Evolutionary conservation across 2,329 filamentous ascomycete species (phyloP), one percentile per base, ranked within the genome.

Genomic region (Cordyceps cicadae): DNA sequence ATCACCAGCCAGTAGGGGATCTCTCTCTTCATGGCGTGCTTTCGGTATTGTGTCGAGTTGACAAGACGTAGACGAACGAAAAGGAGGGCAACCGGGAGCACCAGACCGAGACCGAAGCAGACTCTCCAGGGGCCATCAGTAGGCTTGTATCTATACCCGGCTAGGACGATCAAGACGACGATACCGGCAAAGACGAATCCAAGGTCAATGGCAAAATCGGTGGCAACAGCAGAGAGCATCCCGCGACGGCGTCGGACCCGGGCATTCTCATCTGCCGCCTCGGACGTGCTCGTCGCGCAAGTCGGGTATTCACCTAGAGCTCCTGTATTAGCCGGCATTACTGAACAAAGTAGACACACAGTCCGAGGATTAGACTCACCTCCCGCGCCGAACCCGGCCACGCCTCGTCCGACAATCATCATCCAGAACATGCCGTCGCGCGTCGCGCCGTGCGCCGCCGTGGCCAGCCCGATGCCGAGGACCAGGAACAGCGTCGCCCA

Each of bases 11-110:
- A 53, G 54, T 70, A 69, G 0, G 67, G 68, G n/a, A 69, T 64
- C 19, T 68, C 54, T 17, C 54, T 49, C 56, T 69, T 66, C 48
- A 70, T 69, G 6, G 68, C 67, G 19, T 69, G 67, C 14, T 67
- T 68, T 29, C 61, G 53, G 54, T 69, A 70, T 41, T 69, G 68
- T 79, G 70, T 83, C 54, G 72, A 83, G 69, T 78, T 81, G 56
- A 77, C 68, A 65, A 79, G 77, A 49, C 74, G 79, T 41, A 84
- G 68, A 12, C 82, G 79, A 62, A 84, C 81, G 67, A 81, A 81
- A 55, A 83, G 79, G 17, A 84, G 74, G 1, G 75, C 74, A 3
- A 84, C 69, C 0, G 81, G 81, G 7, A 70, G 46, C 8, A 65
- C 53, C 29, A 67, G 55, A 7, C 67, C 67, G 5, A 68, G 37